These are phyloP conservation scores for Cladorrhinum samala DNA, from an alignment of 495 filamentous ascomycete genomes.

Conservation along the genomic window DNA sequence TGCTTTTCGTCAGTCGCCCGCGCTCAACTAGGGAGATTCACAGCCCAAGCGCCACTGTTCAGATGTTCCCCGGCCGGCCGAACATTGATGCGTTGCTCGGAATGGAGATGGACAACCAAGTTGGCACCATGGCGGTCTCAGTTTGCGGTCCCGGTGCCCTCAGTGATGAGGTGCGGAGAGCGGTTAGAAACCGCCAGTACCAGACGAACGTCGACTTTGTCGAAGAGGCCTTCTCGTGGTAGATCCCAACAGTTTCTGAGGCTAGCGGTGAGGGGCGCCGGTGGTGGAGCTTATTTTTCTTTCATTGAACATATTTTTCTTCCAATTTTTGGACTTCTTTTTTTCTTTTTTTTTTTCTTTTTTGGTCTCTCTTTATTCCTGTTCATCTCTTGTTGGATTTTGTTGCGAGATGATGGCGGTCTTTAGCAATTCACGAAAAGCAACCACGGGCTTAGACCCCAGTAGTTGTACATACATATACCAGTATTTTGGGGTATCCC, in stretches of 20 bases:
- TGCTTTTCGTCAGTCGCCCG: conserved; percentile 86
- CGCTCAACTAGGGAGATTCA: conserved; percentile 73
- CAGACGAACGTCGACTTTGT: conserved; percentile 75
- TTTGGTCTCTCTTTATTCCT: not conserved
- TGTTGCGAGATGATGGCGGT: too few relatives aligned
- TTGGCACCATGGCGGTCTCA: conserved; percentile 78
- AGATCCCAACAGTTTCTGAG: conserved; percentile 11
- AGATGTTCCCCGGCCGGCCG: conserved; percentile 71
- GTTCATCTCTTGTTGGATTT: not conserved
- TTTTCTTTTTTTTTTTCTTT: conserved; percentile 4
- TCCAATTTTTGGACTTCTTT: too few relatives aligned
- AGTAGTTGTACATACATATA: too few relatives aligned
- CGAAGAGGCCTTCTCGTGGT: conserved; percentile 94
- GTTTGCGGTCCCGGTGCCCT: conserved; percentile 89
- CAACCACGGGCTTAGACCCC: too few relatives aligned
- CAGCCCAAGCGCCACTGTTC: conserved; percentile 72
- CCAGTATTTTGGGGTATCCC: too few relatives aligned
- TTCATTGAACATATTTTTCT: conserved; percentile 6
- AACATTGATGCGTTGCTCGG: conserved; percentile 66
- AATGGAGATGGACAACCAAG: conserved; percentile 66
- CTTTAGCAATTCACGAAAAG: too few relatives aligned
- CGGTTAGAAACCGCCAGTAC: conserved; percentile 59
- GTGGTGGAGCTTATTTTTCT: not conserved
- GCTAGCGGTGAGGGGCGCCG: not conserved
- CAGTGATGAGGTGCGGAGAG: conserved; percentile 76